phyloP scores from a whole-genome alignment of 208 protist species.

The Leishmania martiniquensis region DNA sequence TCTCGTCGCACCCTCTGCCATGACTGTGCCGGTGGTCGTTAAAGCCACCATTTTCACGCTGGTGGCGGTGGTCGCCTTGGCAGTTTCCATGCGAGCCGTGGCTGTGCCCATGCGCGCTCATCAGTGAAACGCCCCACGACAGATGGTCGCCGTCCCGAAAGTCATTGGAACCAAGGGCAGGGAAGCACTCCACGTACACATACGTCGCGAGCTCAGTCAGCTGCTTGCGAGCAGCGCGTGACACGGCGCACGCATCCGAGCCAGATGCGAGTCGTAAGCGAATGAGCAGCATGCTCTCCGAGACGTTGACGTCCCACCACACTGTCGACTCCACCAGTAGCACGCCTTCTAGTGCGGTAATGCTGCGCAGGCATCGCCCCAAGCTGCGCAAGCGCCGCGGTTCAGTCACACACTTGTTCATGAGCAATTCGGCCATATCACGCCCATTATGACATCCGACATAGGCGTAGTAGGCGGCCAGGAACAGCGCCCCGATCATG shows the following conservation, averaged over 20 bases:
- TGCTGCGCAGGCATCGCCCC: conserved; percentile 45
- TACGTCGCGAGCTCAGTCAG: conserved; percentile 44
- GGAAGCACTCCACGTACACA: conserved; percentile 71
- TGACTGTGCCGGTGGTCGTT: conserved; percentile 5
- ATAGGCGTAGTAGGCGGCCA: conserved; percentile 37
- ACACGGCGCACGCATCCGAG: conserved; percentile 44
- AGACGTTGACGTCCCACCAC: conserved; percentile 51
- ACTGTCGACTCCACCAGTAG: conserved; percentile 52
- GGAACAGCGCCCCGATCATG: conserved; percentile 24
- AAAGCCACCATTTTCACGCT: neutral
- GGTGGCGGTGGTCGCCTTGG: conserved; percentile 22
- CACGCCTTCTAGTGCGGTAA: conserved; percentile 57
- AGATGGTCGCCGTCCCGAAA: conserved; percentile 9
- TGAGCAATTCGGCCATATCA: conserved; percentile 53
- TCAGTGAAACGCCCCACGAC: neutral
- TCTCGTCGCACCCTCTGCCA: neutral
- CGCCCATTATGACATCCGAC: conserved; percentile 25
- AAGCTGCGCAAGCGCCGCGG: conserved; percentile 19
- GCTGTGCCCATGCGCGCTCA: neutral
- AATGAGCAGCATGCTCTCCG: conserved; percentile 59
- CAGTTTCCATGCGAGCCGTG: conserved; percentile 16
- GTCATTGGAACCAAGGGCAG: conserved; percentile 10
- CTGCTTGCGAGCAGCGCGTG: conserved; percentile 30
- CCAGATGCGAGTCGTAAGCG: conserved; percentile 46
- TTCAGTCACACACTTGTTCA: conserved; percentile 66